Evolutionary conservation across 106 monocot species (phyloP).

Genomic region (Amphibolis antarctica): DNA sequence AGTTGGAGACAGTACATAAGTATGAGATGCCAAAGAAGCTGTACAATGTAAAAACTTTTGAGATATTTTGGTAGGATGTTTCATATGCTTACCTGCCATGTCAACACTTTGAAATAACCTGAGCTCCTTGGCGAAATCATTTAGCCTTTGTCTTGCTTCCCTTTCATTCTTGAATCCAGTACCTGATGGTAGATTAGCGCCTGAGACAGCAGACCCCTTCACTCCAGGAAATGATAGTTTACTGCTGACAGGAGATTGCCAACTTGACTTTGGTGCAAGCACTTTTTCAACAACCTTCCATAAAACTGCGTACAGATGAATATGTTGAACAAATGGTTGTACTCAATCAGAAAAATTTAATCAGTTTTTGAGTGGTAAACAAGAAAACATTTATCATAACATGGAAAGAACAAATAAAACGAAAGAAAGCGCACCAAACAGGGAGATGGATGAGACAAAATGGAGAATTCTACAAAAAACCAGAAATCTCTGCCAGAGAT

Average conservation of each 20-base stretch:
- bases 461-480: too few relatives aligned
- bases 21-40: neutral
- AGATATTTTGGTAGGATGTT: neutral
- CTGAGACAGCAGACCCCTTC: constrained; percentile 86
- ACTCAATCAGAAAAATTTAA: neutral
- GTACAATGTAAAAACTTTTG: neutral
- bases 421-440: neutral
- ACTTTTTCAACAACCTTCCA: constrained; percentile 86
- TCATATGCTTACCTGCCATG: constrained; percentile 64
- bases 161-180: constrained; percentile 44
- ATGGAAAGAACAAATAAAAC: neutral
- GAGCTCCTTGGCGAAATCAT: constrained; percentile 86
- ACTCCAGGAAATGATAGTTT: constrained; percentile 39
- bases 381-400: neutral
- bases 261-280: constrained; percentile 47
- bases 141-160: constrained; percentile 71
- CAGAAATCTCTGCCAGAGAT: too few relatives aligned
- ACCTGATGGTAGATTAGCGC: constrained; percentile 56
- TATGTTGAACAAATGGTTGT: neutral
- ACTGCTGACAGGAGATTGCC: constrained; percentile 9
- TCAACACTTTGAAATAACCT: constrained; percentile 69
- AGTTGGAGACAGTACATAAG: neutral
- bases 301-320: constrained; percentile 53
- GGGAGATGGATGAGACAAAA: too few relatives aligned
- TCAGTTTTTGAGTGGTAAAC: too few relatives aligned